A percentile compares a stretch with the other conserved stretches of the same genome.
Conservation (phyloP, 2,329 filamentous ascomycete genomes). For the Sarocladium oryzae region DNA sequence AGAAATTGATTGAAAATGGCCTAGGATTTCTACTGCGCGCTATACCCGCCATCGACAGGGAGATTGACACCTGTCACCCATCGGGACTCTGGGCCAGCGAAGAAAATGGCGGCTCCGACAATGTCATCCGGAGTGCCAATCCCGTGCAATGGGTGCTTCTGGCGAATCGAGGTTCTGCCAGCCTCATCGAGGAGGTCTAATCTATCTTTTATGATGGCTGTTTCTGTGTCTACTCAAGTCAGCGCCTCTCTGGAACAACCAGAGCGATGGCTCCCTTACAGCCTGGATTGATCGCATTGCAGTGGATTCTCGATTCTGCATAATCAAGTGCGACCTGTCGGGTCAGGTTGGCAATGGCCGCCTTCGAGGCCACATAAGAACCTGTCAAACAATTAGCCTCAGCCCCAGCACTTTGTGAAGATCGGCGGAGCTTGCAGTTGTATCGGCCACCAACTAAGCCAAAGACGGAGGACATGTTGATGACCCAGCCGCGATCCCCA, state of each 20-base stretch:
- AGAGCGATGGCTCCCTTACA: too few relatives aligned
- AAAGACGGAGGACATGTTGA: conserved; percentile 40
- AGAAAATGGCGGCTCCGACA: conserved; percentile 29
- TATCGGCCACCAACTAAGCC: conserved; percentile 28
- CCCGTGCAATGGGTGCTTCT: conserved; percentile 21
- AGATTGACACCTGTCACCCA: conserved; percentile 35
- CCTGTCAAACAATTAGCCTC: conserved; percentile 14
- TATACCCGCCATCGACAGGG: conserved; percentile 34
- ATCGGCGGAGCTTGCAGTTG: conserved; percentile 17
- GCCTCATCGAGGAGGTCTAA: conserved; percentile 13
- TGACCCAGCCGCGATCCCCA: conserved; percentile 41
- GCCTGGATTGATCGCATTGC: conserved; percentile 48
- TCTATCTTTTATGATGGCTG: conserved; percentile 21
- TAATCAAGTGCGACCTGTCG: conserved; percentile 42
- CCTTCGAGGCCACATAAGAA: conserved; percentile 42
- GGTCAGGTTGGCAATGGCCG: conserved; percentile 43
- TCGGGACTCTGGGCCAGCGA: conserved; percentile 30
- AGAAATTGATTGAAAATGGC: too few relatives aligned
- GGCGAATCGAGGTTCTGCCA: conserved; percentile 12
- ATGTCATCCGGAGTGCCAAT: conserved; percentile 21
- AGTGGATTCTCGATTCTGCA: conserved; percentile 39
- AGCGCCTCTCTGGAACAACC: too few relatives aligned
- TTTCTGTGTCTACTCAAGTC: conserved; percentile 16
- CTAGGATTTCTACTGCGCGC: conserved; percentile 20
- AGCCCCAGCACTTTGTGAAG: neutral